Percentiles rank a stretch among this genome's conserved stretches.
Evolutionary conservation across 2,329 filamentous ascomycete genomes (phyloP).

Genomic region (Exophiala calicioides): DNA sequence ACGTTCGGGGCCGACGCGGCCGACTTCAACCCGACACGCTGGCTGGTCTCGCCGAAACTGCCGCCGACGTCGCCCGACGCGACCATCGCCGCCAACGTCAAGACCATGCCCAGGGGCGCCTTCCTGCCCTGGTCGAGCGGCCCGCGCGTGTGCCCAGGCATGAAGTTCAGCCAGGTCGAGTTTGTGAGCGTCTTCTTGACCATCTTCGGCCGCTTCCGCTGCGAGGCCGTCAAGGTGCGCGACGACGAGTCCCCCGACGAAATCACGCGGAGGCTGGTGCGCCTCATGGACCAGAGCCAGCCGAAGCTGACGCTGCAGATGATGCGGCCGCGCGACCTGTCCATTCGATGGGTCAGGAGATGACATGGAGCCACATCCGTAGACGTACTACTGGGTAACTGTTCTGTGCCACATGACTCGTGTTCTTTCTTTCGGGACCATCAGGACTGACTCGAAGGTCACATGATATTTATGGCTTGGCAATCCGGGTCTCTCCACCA

Average conservation of each 20-base stretch:
- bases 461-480: too few species aligned
- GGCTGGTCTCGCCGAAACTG: conserved; percentile 35
- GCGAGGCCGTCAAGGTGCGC: conserved; percentile 28
- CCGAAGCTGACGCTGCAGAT: conserved; percentile 37
- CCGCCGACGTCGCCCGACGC: conserved; percentile 7
- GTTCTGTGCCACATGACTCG: too few species aligned
- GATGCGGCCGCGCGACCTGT: conserved; percentile 30
- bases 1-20: conserved; percentile 38
- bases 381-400: too few species aligned
- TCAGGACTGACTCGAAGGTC: too few species aligned
- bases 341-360: conserved; percentile 22
- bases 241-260: conserved; percentile 31
- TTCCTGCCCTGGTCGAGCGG: conserved; percentile 54
- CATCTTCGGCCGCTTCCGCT: conserved; percentile 37
- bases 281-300: conserved; percentile 32
- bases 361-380: too few species aligned
- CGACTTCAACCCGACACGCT: conserved; percentile 44
- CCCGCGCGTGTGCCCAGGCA: conserved; percentile 54
- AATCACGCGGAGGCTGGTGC: conserved; percentile 28
- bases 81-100: conserved; percentile 32
- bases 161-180: conserved; percentile 59
- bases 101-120: conserved; percentile 40
- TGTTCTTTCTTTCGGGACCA: too few species aligned
- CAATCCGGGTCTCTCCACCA: too few species aligned
- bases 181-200: conserved; percentile 51